Base-by-base conservation (phyloP, 768 basidiomycete species). In the Xerocomellus chrysenteron region DNA sequence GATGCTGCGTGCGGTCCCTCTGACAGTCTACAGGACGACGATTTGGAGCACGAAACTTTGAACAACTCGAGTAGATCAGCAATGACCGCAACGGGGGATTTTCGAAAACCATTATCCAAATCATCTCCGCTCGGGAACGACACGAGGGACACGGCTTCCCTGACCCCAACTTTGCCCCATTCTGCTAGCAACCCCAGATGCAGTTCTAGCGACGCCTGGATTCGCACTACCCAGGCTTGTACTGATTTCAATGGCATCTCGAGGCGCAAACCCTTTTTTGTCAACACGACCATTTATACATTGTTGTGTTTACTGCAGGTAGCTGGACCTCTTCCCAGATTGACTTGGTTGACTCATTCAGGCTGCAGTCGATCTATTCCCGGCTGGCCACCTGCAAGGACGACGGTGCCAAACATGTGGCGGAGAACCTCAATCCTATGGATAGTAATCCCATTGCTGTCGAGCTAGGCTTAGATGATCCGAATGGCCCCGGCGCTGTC, bases 281-380 rank as follows among this genome's bases (percentile, higher is more conserved):
- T 84, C 56, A 97, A 98, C 74, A 93, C 92, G 46, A 89, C 92
- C 21, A 92, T 94, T 69, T 99, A 98, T 75, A 90, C 90, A 8
- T 70, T 98, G 50, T 69, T 98, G 61, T 87, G 97, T 48, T 76
- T 96, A 50, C 70, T 98, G 48, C 94, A 99, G 87, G 96, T 84
- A 65, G 56, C 36, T 47, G 46, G 14, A 13, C 32, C 45, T 24
- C 6, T 68, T 58, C 17, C 30, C 44, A 19, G 33, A 16, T 36
- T 41, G 36, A 43, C 39, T 52, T 48, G 45, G 39, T 51, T 56
- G 19, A 62, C 50, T 57, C 33, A 47, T 51, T 44, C n/a, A 4
- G 36, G 17, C 10, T 60, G 35, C 69, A 98, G 95, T 75, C 93
- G 62, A 80, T 97, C 61, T 96, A 97, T 80, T 87, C 86, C 56